Conservation (phyloP, 805 yeast species). For the Candida sanyiensis region DNA sequence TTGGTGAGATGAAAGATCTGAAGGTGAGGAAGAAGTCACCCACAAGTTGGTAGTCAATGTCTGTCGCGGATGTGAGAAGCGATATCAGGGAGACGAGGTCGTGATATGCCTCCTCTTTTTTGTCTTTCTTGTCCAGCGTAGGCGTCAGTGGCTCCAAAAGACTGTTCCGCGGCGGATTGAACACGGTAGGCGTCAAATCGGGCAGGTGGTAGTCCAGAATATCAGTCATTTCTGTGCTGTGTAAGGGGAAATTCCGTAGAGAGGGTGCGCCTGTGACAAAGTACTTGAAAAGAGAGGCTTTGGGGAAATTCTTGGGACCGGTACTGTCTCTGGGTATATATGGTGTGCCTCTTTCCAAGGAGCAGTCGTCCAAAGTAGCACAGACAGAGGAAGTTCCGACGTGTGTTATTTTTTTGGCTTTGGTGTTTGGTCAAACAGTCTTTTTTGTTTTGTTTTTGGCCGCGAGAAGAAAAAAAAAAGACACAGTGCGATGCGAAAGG, state of each 20-base stretch:
- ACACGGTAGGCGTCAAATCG: not conserved
- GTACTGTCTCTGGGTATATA: no score
- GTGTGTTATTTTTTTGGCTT: no score
- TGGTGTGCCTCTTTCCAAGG: no score
- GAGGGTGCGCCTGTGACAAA: no score
- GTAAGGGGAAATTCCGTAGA: no score
- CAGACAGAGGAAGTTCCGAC: no score
- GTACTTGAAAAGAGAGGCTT: no score
- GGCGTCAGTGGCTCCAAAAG: not conserved
- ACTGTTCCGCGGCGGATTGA: constrained; percentile 9
- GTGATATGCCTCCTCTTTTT: constrained; percentile 2
- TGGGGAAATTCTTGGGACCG: no score
- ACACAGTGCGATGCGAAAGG: not conserved
- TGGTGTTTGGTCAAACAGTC: not conserved
- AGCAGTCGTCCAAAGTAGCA: no score
- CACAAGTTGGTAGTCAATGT: constrained; percentile 65
- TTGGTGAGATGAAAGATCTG: constrained; percentile 60
- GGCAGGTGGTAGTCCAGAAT: constrained; percentile 9
- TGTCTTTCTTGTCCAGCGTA: not conserved
- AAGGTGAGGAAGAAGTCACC: constrained; percentile 85
- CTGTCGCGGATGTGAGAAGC: constrained; percentile 20
- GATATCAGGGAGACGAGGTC: constrained; percentile 14
- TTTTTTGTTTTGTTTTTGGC: not conserved
- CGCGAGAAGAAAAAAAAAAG: not conserved
- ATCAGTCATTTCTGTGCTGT: constrained; percentile 12